Evolutionary conservation across 768 basidiomycete species (phyloP).

Genomic region (Leccinum olivaceopallidum): DNA sequence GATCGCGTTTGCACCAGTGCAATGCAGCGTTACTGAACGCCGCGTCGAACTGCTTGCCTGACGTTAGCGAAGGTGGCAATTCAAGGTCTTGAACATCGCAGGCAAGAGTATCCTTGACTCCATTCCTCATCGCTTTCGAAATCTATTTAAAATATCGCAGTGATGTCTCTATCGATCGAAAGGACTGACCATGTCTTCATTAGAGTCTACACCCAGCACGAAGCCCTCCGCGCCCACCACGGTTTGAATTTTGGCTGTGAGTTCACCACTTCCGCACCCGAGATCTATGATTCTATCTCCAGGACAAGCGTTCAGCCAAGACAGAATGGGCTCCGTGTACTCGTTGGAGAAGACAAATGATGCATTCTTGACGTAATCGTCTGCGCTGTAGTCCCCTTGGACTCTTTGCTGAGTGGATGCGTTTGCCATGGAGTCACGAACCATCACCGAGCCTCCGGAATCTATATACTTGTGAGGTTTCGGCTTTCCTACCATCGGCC

Average conservation of each 20-base stretch:
- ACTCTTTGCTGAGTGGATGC: not conserved
- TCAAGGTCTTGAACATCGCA: constrained; percentile 54
- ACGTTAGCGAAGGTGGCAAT: constrained; percentile 31
- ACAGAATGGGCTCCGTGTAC: constrained; percentile 54
- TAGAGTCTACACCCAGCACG: constrained; percentile 71
- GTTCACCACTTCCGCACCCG: constrained; percentile 83
- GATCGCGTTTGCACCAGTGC: constrained; percentile 85
- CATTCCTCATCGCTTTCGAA: constrained; percentile 47
- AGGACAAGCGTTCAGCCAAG: constrained; percentile 57
- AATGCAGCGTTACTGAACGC: constrained; percentile 80
- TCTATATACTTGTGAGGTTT: constrained; percentile 13
- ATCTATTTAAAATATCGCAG: constrained; percentile 42
- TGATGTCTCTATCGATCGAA: not conserved
- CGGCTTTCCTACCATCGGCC: constrained; percentile 25
- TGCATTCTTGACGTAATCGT: constrained; percentile 61
- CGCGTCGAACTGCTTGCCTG: constrained; percentile 56
- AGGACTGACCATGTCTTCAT: constrained; percentile 65
- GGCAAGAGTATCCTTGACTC: constrained; percentile 47
- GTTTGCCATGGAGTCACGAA: constrained; percentile 12
- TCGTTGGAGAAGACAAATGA: constrained; percentile 63
- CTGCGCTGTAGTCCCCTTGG: constrained; percentile 56
- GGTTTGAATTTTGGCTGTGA: constrained; percentile 58
- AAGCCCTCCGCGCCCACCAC: constrained; percentile 52
- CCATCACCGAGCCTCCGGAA: not conserved
- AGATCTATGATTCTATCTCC: constrained; percentile 76